phyloP scores from a whole-genome alignment of 2,329 filamentous ascomycete species.

The Stagonosporopsis tanaceti region DNA sequence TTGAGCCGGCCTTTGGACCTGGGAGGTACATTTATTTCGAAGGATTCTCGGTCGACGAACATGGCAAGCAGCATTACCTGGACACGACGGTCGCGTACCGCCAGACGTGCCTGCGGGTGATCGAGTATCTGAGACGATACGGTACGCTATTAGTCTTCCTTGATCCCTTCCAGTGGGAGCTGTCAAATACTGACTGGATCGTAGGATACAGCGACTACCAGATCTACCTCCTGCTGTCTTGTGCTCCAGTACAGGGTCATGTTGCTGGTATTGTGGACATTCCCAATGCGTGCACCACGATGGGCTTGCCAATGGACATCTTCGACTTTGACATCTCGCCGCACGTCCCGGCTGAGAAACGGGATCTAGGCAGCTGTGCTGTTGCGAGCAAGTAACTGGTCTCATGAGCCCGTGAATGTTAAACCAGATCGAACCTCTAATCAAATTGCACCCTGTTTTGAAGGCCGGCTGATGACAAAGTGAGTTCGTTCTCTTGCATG shows the following conservation, averaged over 20 bases:
- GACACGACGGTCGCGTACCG: slow-evolving; percentile 87
- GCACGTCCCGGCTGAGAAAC: slow-evolving; percentile 64
- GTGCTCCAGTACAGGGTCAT: slow-evolving; percentile 86
- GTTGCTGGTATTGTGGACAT: slow-evolving; percentile 89
- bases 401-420: background rate
- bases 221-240: slow-evolving; percentile 84
- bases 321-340: slow-evolving; percentile 93
- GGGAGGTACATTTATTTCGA: slow-evolving; percentile 85
- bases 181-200: background rate
- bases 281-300: slow-evolving; percentile 88
- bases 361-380: slow-evolving; percentile 76
- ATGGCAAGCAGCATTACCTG: slow-evolving; percentile 88
- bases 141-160: slow-evolving; percentile 52
- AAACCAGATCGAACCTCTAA: background rate
- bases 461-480: background rate
- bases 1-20: slow-evolving; percentile 87
- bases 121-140: slow-evolving; percentile 81
- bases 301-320: slow-evolving; percentile 90
- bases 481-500: no score
- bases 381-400: slow-evolving; percentile 56
- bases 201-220: slow-evolving; percentile 73
- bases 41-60: slow-evolving; percentile 87
- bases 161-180: background rate
- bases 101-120: slow-evolving; percentile 78
- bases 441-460: background rate